Percentiles rank a stretch among this genome's conserved stretches.
Evolutionary conservation across 306 rosid species (phyloP).

Genomic region (Quercus variabilis): DNA sequence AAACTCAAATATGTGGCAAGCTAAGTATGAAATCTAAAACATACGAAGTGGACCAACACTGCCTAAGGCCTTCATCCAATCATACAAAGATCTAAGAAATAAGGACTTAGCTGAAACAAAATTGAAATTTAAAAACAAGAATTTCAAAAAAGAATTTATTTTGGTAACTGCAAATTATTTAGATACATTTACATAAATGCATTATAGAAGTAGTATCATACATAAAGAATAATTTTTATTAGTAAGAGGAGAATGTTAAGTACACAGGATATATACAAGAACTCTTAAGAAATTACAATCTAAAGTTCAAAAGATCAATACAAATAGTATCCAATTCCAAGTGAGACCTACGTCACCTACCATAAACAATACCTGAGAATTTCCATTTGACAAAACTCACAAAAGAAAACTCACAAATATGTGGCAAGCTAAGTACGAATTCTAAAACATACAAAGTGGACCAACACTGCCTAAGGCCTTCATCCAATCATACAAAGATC

Average conservation of each 20-base stretch:
- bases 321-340: too few relatives aligned
- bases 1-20: too few relatives aligned
- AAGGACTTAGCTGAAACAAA: too few relatives aligned
- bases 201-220: background rate
- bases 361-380: background rate
- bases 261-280: background rate
- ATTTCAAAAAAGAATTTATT: background rate
- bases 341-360: fast-evolving
- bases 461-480: too few relatives aligned
- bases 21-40: too few relatives aligned
- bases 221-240: background rate
- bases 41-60: too few relatives aligned
- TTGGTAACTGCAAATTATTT: background rate
- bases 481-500: too few relatives aligned
- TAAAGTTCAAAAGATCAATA: background rate
- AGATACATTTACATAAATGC: background rate
- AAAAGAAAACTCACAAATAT: too few relatives aligned
- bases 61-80: too few relatives aligned
- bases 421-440: too few relatives aligned
- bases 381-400: background rate
- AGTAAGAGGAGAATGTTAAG: background rate
- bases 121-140: background rate
- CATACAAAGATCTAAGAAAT: too few relatives aligned
- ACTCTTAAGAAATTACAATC: background rate
- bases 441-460: too few relatives aligned